These are phyloP conservation scores for Aspergillus novofumigatus DNA, from an alignment of 2,329 filamentous ascomycete genomes.

Conservation along the genomic window DNA sequence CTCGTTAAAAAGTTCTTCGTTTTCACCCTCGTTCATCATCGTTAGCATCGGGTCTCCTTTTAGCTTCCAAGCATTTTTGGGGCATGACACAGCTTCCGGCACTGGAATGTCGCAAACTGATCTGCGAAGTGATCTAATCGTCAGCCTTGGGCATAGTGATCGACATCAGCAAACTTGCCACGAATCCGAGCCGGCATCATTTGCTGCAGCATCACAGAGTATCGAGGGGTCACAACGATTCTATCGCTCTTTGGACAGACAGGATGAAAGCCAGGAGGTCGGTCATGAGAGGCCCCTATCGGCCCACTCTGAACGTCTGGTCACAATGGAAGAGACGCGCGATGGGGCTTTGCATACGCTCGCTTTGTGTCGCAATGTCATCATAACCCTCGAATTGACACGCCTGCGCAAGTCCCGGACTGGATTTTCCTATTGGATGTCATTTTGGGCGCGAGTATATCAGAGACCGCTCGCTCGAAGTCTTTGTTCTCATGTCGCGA, in stretches of 20 bases:
- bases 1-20: constrained; percentile 7
- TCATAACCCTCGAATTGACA: constrained; percentile 25
- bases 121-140: constrained; percentile 3
- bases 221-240: constrained; percentile 9
- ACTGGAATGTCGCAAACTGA: constrained; percentile 8
- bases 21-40: not conserved
- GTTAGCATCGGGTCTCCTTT: not conserved
- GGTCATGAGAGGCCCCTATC: not conserved
- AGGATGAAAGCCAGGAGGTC: not conserved
- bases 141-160: not conserved
- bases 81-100: not conserved
- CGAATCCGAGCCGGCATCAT: not conserved
- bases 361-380: constrained; percentile 22
- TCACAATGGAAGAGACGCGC: constrained; percentile 13
- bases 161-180: not conserved
- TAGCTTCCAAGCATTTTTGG: not conserved
- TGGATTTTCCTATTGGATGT: constrained; percentile 24
- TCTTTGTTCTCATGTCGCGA: constrained; percentile 12
- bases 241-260: constrained; percentile 9
- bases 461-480: constrained; percentile 13
- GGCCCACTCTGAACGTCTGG: constrained; percentile 1
- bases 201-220: not conserved
- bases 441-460: constrained; percentile 28
- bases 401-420: constrained; percentile 28
- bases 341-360: constrained; percentile 22